Evolutionary conservation across 2,329 filamentous ascomycete genomes (phyloP).

Genomic region (Sporothrix pseudoabietina): DNA sequence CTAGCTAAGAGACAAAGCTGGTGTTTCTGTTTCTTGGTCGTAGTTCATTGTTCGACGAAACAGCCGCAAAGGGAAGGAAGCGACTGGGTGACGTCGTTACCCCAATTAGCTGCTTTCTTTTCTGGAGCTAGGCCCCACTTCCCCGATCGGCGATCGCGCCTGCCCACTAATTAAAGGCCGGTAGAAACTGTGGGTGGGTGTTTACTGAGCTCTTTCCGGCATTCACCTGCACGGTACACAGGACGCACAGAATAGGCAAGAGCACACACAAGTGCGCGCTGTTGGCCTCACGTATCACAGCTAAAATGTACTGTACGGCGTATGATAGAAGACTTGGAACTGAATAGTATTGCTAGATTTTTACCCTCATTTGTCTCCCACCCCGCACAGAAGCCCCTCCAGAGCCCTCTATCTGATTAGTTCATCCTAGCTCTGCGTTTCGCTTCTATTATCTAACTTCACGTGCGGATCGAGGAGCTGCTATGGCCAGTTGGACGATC

Average conservation of each 20-base stretch:
- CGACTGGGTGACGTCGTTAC: slow-evolving; percentile 27
- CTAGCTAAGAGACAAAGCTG: not conserved
- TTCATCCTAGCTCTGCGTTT: not conserved
- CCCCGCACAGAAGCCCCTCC: not conserved
- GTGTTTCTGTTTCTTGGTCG: not conserved
- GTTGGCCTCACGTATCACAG: not conserved
- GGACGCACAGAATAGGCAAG: not conserved
- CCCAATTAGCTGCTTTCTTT: not conserved
- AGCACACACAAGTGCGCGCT: not conserved
- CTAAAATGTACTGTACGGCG: not conserved
- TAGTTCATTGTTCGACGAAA: slow-evolving; percentile 21
- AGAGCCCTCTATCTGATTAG: not conserved
- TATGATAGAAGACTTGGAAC: not conserved
- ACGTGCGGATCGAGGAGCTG: not conserved
- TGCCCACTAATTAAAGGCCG: not conserved
- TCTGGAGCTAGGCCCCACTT: slow-evolving; percentile 4
- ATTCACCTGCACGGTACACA: not conserved
- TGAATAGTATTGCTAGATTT: not conserved
- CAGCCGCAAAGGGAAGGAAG: not conserved
- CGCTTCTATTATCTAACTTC: not conserved
- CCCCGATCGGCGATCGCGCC: slow-evolving; percentile 19
- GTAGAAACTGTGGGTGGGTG: not conserved
- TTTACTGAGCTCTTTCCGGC: slow-evolving; percentile 22
- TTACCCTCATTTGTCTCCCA: not conserved
- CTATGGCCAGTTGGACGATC: not conserved